Evolutionary conservation across 2,329 filamentous ascomycete species (phyloP).

Genomic region (Aspergillus sp.): DNA sequence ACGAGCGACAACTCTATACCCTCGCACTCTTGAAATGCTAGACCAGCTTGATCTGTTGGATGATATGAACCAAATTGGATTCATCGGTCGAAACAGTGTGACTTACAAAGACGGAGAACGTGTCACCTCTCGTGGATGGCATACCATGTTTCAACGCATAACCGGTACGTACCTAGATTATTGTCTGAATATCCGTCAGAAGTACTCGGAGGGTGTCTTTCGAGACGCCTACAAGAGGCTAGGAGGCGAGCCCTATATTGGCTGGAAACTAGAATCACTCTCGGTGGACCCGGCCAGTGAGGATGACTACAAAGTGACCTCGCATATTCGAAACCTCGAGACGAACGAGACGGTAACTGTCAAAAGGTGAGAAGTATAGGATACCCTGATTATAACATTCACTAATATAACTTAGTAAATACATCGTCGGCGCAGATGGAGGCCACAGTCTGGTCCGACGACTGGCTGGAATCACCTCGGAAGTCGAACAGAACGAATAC

Average conservation of each 20-base stretch:
- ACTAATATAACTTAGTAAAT: constrained; percentile 6
- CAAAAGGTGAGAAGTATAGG: background rate
- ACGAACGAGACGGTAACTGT: background rate
- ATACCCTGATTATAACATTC: background rate
- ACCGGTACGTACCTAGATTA: background rate
- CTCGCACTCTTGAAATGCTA: constrained; percentile 53
- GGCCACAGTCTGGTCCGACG: constrained; percentile 11
- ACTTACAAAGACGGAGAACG: constrained; percentile 39
- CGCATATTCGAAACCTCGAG: background rate
- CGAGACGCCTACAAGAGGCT: constrained; percentile 27
- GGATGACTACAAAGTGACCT: background rate
- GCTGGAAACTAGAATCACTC: constrained; percentile 5
- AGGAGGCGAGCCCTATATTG: background rate
- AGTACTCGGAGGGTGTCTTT: constrained; percentile 60
- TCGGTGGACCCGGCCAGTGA: background rate
- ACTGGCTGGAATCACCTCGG: constrained; percentile 12
- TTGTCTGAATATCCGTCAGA: constrained; percentile 54
- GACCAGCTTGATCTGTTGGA: constrained; percentile 47
- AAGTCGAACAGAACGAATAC: constrained; percentile 9
- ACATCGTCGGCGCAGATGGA: constrained; percentile 15
- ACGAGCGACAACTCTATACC: constrained; percentile 48
- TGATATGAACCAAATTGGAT: constrained; percentile 64
- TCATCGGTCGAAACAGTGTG: constrained; percentile 33
- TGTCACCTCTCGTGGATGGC: constrained; percentile 54
- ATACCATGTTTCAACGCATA: background rate